Base-by-base conservation (phyloP, 352 stramenopile genomes). In the Pythium angustatum region DNA sequence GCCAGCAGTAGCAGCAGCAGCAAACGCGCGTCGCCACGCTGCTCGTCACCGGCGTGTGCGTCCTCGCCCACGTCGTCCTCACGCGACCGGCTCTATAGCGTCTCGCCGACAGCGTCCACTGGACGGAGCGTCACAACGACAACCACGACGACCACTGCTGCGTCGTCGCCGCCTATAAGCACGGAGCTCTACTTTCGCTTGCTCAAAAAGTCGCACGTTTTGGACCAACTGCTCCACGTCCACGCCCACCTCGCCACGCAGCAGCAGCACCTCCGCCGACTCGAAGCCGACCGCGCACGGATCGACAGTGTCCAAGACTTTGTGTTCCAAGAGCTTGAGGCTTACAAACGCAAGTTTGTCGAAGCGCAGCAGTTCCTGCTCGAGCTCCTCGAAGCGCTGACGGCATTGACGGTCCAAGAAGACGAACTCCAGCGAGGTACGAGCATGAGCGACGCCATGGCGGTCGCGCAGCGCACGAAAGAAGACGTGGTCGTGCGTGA, bases 201-300 rank as follows among this genome's bases (percentile, higher is more conserved):
- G 11, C 72, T 90, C 10, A 90, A 88, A 55, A 90, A 88, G 43
- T 78, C 76, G 0, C 74, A 90, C 64, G 73, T 90, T 14, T 64
- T 90, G 8, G 78, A 88, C 19, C 76, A 87, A 12, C 44, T 90
- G 0, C 58, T 86, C 9, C 58, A 70, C 17, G 62, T 87, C 50
- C 84, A 69, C 51, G 73, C 72, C 0, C 54, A 80, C 36, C 50
- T 79, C 41, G 67, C 69, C 22, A 61, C 75, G 27, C 77, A 78
- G 24, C 70, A 88, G 26, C 66, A 76, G 40, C 76, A 76, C 22
- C 58, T 88, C 7, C 74, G 71, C 2, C 69, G 71, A 2, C 72
- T 90, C 19, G 62, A 86, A 28, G 59, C 66, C 30, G 78, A 86
- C 30, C 73, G 85, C 64, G 73, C 71, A 17, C 69, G 77, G 51